Conservation (phyloP, 768 basidiomycete species). For the Auriscalpium microsporum region DNA sequence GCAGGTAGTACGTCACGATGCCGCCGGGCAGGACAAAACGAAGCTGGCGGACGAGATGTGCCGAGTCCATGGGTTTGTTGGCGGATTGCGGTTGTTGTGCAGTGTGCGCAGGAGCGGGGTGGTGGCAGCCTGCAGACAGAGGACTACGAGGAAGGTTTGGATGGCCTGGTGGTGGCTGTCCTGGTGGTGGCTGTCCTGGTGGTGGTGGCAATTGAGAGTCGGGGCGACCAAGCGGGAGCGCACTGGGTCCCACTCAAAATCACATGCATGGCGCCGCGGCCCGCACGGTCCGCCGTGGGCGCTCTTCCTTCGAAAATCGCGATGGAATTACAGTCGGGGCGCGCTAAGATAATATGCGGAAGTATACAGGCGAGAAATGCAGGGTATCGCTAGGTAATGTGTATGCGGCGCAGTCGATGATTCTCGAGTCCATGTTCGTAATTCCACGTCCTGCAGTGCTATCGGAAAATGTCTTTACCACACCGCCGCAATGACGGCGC, state of each 20-base stretch:
- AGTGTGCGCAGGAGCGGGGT: neutral
- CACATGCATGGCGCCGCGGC: no score
- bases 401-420: neutral
- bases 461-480: neutral
- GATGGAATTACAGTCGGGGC: neutral
- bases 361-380: neutral
- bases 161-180: neutral
- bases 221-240: neutral
- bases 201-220: neutral
- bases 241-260: neutral
- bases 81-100: neutral
- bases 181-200: no score
- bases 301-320: neutral
- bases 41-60: constrained; percentile 57
- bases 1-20: constrained; percentile 51
- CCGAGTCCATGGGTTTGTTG: constrained; percentile 7
- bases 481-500: constrained; percentile 28
- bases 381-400: neutral
- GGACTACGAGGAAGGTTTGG: neutral
- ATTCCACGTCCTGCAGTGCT: neutral
- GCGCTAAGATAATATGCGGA: neutral
- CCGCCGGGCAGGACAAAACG: constrained; percentile 73
- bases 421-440: neutral
- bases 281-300: no score
- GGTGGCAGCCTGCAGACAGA: neutral